These are phyloP conservation scores for Tuctoria greenei DNA, from an alignment of 176 grass and related monocot species.

Conservation along the genomic window DNA sequence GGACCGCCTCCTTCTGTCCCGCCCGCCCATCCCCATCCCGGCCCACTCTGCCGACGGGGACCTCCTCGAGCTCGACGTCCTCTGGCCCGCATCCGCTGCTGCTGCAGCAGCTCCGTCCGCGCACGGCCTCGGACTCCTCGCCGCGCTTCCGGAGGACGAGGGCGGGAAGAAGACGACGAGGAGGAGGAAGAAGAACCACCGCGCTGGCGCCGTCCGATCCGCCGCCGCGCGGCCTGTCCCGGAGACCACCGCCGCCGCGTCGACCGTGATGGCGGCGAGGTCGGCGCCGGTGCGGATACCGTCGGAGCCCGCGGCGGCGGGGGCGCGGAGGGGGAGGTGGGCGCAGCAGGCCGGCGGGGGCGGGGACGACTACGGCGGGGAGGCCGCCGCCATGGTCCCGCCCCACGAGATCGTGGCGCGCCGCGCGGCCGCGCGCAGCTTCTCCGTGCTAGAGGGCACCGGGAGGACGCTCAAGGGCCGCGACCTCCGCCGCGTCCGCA, in stretches of 20 bases:
- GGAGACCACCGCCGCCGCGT: conserved; percentile 29
- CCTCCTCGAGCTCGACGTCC: conserved; percentile 51
- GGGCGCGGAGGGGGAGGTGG: conserved; percentile 32
- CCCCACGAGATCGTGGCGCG: conserved; percentile 60
- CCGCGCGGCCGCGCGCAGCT: conserved; percentile 44
- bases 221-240: conserved; percentile 37
- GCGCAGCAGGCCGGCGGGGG: neutral
- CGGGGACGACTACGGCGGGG: conserved; percentile 28
- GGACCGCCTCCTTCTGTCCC: conserved; percentile 46
- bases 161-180: conserved; percentile 30
- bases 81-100: conserved; percentile 27
- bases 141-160: conserved; percentile 43
- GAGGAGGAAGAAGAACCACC: conserved; percentile 57
- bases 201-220: conserved; percentile 33
- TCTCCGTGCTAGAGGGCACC: conserved; percentile 47
- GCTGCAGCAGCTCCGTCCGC: neutral
- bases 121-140: conserved; percentile 8
- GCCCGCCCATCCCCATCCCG: conserved; percentile 28
- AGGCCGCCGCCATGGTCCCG: conserved; percentile 33
- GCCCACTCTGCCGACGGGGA: conserved; percentile 34
- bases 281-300: conserved; percentile 51
- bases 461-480: conserved; percentile 75
- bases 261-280: conserved; percentile 36
- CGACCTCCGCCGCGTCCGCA: conserved; percentile 63
- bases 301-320: neutral